Conservation (phyloP, 2,329 filamentous ascomycete genomes). For the Fusarium humuli region DNA sequence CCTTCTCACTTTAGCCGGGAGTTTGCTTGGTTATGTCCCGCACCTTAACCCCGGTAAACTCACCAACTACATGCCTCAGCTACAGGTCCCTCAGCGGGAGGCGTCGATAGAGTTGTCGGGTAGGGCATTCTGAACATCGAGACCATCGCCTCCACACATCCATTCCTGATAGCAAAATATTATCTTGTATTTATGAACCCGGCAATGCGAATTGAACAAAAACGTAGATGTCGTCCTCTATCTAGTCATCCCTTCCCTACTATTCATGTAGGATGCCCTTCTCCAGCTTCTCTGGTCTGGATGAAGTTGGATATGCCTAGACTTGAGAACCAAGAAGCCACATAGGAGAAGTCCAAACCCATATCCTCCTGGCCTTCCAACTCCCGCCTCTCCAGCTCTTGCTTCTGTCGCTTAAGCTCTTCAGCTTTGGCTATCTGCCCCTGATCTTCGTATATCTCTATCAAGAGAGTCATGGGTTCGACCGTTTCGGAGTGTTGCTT, state of each 20-base stretch:
- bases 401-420: not conserved
- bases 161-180: not conserved
- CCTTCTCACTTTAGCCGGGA: not conserved
- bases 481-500: fast-evolving
- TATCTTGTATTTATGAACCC: fast-evolving
- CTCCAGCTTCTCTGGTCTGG: no score
- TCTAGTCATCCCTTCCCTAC: no score
- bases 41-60: not conserved
- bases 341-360: no score
- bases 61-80: not conserved
- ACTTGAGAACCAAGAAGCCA: no score
- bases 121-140: not conserved
- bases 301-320: no score
- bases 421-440: fast-evolving
- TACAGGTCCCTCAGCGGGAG: not conserved
- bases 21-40: not conserved
- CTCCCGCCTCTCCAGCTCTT: no score
- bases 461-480: fast-evolving
- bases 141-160: not conserved
- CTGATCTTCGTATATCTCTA: fast-evolving
- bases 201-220: no score
- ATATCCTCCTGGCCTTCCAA: no score
- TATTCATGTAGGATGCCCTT: no score
- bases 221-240: no score
- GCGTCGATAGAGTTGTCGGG: not conserved